A percentile compares a stretch with the other conserved stretches of the same genome.
Evolutionary conservation across 306 rosid species (phyloP).

Genomic region (Datisca glomerata): DNA sequence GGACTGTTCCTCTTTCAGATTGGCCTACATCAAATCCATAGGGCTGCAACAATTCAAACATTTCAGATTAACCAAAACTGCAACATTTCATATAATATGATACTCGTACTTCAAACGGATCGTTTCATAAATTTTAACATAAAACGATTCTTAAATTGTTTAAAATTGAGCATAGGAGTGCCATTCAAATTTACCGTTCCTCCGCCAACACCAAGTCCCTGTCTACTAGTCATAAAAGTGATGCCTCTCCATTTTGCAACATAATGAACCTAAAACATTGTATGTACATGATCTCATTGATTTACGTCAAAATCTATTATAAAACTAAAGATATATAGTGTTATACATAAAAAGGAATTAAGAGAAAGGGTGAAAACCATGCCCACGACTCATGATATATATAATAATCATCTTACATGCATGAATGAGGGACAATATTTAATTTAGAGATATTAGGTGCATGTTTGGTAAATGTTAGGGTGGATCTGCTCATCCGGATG

Average conservation of each 20-base stretch:
- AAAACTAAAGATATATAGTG: too few relatives aligned
- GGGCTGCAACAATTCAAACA: constrained; percentile 64
- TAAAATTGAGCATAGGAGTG: neutral
- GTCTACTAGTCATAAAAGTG: constrained; percentile 97
- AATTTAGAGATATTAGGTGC: too few relatives aligned
- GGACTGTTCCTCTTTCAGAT: constrained; percentile 83
- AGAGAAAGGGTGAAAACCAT: too few relatives aligned
- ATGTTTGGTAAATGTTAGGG: too few relatives aligned
- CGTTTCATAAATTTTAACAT: too few relatives aligned
- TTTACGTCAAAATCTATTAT: too few relatives aligned
- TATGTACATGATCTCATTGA: constrained; percentile 1
- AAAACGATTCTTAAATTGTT: neutral
- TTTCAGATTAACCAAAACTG: constrained; percentile 10
- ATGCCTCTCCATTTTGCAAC: constrained; percentile 89
- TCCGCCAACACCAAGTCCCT: constrained; percentile 95
- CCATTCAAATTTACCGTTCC: constrained; percentile 92
- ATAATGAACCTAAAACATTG: constrained; percentile 73
- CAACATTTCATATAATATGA: too few relatives aligned
- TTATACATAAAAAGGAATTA: too few relatives aligned
- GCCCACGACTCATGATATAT: too few relatives aligned
- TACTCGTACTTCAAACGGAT: neutral
- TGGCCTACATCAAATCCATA: constrained; percentile 92
- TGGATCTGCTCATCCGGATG: too few relatives aligned
- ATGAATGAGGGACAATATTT: neutral
- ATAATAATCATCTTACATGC: constrained; percentile 2